phyloP scores from a whole-genome alignment of 805 yeast genomes.

The Kuraishia capsulata region DNA sequence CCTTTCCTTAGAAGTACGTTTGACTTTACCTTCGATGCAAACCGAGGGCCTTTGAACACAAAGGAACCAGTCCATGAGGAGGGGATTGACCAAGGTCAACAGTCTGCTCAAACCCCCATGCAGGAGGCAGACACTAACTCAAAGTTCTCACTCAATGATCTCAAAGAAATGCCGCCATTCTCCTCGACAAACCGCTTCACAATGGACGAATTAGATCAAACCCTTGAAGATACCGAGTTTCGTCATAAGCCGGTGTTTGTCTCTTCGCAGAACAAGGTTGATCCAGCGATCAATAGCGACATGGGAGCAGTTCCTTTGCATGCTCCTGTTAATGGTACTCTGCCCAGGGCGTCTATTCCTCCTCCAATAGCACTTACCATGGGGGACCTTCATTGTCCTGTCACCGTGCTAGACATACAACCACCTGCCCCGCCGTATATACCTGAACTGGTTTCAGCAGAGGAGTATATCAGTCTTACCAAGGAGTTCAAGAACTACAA shows the following conservation, averaged over 20 bases:
- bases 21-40: neutral
- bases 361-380: conserved; percentile 7
- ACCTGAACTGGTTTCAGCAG: neutral
- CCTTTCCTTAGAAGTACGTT: neutral
- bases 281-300: neutral
- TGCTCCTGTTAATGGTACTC: conserved; percentile 11
- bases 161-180: too few species aligned
- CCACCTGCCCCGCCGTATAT: neutral
- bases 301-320: conserved; percentile 9
- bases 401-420: neutral
- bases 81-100: neutral
- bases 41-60: neutral
- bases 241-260: neutral
- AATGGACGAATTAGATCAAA: neutral
- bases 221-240: neutral
- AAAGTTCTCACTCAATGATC: too few species aligned
- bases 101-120: neutral
- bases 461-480: neutral
- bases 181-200: too few species aligned
- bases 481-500: neutral
- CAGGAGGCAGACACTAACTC: too few species aligned
- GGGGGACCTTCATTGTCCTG: conserved; percentile 10
- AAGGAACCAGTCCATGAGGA: neutral
- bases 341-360: conserved; percentile 7
- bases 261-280: neutral